A percentile compares a stretch with the other conserved stretches of the same genome.
Evolutionary conservation across 148 eudicot genomes (phyloP).

Genomic region (Heliosperma pusillum): DNA sequence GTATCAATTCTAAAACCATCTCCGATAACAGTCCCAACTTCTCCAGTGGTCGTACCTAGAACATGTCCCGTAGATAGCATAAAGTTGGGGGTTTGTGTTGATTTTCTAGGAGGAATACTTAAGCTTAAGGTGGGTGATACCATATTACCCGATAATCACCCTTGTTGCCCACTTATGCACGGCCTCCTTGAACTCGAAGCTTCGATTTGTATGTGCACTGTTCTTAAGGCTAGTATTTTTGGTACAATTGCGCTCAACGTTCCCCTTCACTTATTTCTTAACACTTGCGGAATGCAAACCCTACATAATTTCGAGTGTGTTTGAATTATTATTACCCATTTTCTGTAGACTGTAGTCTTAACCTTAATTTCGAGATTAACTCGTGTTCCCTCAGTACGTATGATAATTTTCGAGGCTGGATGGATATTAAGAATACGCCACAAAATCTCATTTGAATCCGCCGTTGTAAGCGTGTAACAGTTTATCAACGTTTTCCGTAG

Average conservation of each 20-base stretch:
- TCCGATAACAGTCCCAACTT: too few species aligned
- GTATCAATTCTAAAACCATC: too few species aligned
- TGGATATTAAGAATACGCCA: too few species aligned
- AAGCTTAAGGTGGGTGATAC: neutral
- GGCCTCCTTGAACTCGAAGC: constrained; percentile 4
- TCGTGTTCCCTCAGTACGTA: too few species aligned
- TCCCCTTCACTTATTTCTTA: neutral
- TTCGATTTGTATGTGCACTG: neutral
- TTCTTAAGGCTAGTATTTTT: neutral
- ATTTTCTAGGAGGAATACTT: neutral
- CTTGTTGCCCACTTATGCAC: neutral
- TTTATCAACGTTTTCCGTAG: too few species aligned
- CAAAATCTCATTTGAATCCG: too few species aligned
- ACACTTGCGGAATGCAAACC: neutral
- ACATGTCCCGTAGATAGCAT: neutral
- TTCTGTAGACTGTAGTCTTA: neutral
- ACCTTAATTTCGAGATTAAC: too few species aligned
- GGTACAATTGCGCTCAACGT: neutral
- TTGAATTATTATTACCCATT: neutral
- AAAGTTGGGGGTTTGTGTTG: neutral
- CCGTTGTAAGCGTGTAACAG: too few species aligned
- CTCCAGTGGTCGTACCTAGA: neutral
- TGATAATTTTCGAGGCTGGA: too few species aligned
- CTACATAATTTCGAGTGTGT: neutral
- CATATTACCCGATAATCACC: neutral